Base-by-base conservation (phyloP, 805 yeast genomes). In the Kazachstania kunashirensis region DNA sequence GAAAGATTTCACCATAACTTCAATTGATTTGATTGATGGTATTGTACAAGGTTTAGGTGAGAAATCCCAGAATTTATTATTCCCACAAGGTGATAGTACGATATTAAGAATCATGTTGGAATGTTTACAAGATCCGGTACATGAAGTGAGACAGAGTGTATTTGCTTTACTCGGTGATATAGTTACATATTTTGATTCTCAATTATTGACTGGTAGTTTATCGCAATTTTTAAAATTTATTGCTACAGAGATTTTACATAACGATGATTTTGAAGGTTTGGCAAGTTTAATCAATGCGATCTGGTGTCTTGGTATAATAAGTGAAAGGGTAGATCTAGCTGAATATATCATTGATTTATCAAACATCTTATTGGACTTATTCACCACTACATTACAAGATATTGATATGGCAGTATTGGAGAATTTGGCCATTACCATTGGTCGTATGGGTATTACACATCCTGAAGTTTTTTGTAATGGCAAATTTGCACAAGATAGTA, bases 141-240 rank as follows among this genome's bases (percentile, higher is more conserved):
- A 77, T 43, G 97, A 92, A 57, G 96, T 92, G n/a, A 73, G 96
- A 45, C 98, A 92, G 61, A 75, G 85, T 40, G 84, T 89, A 0
- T 85, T 78, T 62, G 96, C 97, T 0, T 63, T 92, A 23, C 53
- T 89, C 13, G 98, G 98, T 19, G 98, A 92, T 59, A 68, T 92
- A 58, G 82, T 88, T 8, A 49, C 84, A 78, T 44, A 70, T 58
- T 55, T 63, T 74, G 21, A 48, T n/a, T 49, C 59, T n/a, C 46
- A 47, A 13, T 28, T 57, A 9, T 24, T 55, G 17, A 68, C 49
- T 65, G 67, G 38, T 49, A 64, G 28, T 58, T 39, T 56, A 29
- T 39, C 57, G 4, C 48, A 71, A 31, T 62, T 84, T 15, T 61
- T 85, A 43, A 66, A 75, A n/a, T 69, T 76, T 41, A 76, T 86